Evolutionary conservation across 768 basidiomycete species (phyloP), one percentile per base, ranked within the genome.

Genomic region (Pseudohyphozyma bogoriensis): DNA sequence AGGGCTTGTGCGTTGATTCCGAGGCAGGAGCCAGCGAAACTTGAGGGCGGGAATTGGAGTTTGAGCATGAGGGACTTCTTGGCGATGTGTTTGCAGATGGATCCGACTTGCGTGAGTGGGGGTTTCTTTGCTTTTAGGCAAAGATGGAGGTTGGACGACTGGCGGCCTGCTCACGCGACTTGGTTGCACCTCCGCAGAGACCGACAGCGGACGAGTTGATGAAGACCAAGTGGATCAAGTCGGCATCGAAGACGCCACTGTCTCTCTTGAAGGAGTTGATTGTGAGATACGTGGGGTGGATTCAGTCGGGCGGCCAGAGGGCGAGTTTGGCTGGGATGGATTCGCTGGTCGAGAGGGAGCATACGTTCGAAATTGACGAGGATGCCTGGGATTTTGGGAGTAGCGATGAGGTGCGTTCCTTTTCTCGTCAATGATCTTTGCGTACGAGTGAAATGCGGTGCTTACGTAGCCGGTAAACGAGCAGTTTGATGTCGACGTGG

Each of bases 41-140:
- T 87, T 51, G 90, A 66, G 6, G 56, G 37, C 12, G 49, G 60
- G 13, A 22, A 8, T 2, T 64, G 86, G 61, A 83, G 83, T 50
- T 85, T 83, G 69, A 86, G 89, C 59, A 83, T 96, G 81, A 79
- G 85, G 32, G 91, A 95, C 52, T 96, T 97, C 65, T 80, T 96
- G 70, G 77, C 84, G 3, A 78, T 79, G 59, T 92, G 89, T 72
- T 78, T 99, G 61, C 83, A 83, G 68, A 88, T 91, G 69, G 81
- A 81, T 33, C 86, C 95, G 1, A 75, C 72, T 39, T 86, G 90
- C 71, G 90, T 91, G 71, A 61, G 81, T 72, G 18, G 45, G 20
- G 40, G 13, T 59, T 13, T 15, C 47, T 40, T 26, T 13, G 42
- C 15, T 37, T 57, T n/a, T n/a, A n/a, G n/a, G n/a, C n/a, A n/a